Conservation (phyloP, 352 stramenopile genomes). For the Phytophthora pinifolia region DNA sequence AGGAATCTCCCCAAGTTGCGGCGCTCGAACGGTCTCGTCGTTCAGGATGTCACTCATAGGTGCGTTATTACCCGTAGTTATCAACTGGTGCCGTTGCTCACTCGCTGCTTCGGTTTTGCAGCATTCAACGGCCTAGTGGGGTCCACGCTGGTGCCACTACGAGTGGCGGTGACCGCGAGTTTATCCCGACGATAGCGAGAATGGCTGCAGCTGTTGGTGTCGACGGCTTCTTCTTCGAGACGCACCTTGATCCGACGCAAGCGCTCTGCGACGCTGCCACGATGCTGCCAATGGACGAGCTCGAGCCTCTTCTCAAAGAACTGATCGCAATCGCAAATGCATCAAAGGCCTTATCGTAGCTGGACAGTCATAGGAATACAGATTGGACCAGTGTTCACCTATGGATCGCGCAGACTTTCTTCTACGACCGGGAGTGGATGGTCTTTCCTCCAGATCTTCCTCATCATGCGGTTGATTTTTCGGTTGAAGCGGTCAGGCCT, state of each 20-base stretch:
- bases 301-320: slow-evolving; percentile 66
- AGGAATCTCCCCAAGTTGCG: slow-evolving; percentile 80
- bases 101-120: slow-evolving; percentile 12
- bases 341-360: slow-evolving; percentile 39
- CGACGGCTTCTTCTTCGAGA: slow-evolving; percentile 91
- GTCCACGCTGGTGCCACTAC: slow-evolving; percentile 38
- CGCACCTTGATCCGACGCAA: slow-evolving; percentile 64
- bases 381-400: slow-evolving; percentile 10
- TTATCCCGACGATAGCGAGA: slow-evolving; percentile 83
- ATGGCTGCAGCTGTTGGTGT: slow-evolving; percentile 85
- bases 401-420: slow-evolving; percentile 71
- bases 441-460: slow-evolving; percentile 69
- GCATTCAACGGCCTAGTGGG: slow-evolving; percentile 70
- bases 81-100: neutral
- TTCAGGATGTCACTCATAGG: slow-evolving; percentile 89
- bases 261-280: slow-evolving; percentile 73
- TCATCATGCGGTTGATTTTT: slow-evolving; percentile 82
- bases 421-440: slow-evolving; percentile 66
- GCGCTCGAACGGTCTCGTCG: slow-evolving; percentile 56
- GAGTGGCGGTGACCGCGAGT: slow-evolving; percentile 73
- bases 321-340: slow-evolving; percentile 72
- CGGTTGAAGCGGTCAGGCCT: slow-evolving; percentile 72
- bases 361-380: slow-evolving; percentile 9
- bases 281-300: slow-evolving; percentile 72
- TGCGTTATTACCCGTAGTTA: slow-evolving; percentile 5